Evolutionary conservation across 2,329 filamentous ascomycete genomes (phyloP), one percentile per base, ranked within the genome.

Genomic region (Curvularia sp.): DNA sequence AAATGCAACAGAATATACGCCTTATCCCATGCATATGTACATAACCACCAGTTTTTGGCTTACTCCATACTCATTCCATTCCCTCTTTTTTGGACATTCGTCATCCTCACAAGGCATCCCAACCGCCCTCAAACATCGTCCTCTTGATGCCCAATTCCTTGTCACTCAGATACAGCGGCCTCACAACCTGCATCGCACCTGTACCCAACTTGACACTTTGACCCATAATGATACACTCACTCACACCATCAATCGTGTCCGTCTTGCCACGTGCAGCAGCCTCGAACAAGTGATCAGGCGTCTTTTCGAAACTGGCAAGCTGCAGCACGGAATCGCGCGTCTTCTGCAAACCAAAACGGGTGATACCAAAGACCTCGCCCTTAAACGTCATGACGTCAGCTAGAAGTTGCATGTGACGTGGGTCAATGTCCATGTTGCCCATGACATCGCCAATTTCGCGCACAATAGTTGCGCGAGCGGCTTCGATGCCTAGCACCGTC

Each of bases 351-450:
- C 95, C 95, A 77, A 98, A 98, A 30, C 95, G 89, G 2, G 95
- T 99, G 74, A 99, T 99, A 50, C 95, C 95, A 18, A 97, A 85
- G 0, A 99, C 91, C 68, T 98, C 94, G 49, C 95, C 95, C 81
- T 97, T 98, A 84, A 94, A 98, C 0, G 95, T 98, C 95, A 99
- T 99, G 53, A 97, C 93, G 72, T 99, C 95, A 10, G 95, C 94
- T 1, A 99, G 86, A 18, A 99, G 85, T 76, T 97, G 90, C 93
- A 99, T 98, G 80, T 99, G 95, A 55, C 95, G 91, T 43, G 93
- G 94, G 78, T 99, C 95, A 71, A 99, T 98, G 77, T 87, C 88
- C 93, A 99, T 97, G 75, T 89, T 88, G 34, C 87, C 87, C 93
- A 98, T 99, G 73, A 98, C 95, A 51, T 85, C 84, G 52, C 84